A percentile compares a stretch with the other conserved stretches of the same genome.
These are phyloP conservation scores for Tuber brumale DNA, from an alignment of 495 filamentous ascomycete species.

Conservation along the genomic window DNA sequence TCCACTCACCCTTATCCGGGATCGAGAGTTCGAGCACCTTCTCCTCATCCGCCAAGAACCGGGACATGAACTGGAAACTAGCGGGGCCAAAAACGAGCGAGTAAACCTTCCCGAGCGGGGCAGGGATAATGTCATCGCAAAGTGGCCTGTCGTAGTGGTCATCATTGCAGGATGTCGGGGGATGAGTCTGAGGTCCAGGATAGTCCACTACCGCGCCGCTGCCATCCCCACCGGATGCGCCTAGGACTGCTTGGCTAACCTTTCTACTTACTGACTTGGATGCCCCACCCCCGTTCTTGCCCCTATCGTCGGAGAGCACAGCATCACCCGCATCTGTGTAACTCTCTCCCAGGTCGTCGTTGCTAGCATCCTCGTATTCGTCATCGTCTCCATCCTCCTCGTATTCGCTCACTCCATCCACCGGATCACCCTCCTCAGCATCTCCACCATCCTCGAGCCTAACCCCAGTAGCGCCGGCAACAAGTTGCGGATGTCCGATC, in stretches of 20 bases:
- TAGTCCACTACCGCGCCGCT: conserved; percentile 59
- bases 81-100: conserved; percentile 74
- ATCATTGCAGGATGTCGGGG: conserved; percentile 77
- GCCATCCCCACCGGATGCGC: conserved; percentile 48
- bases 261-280: conserved; percentile 58
- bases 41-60: conserved; percentile 77
- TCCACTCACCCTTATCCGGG: conserved; percentile 44
- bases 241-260: conserved; percentile 54
- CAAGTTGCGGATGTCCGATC: conserved; percentile 81
- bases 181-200: conserved; percentile 77
- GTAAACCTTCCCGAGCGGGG: conserved; percentile 89
- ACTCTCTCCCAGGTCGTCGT: conserved; percentile 60
- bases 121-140: conserved; percentile 77
- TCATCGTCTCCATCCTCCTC: conserved; percentile 57
- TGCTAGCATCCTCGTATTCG: conserved; percentile 57
- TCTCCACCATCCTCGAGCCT: conserved; percentile 57
- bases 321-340: conserved; percentile 73
- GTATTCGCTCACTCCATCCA: conserved; percentile 48
- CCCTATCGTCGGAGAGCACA: conserved; percentile 54
- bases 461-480: conserved; percentile 82
- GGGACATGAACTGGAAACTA: conserved; percentile 71
- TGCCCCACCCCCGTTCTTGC: conserved; percentile 57
- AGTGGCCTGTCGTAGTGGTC: conserved; percentile 75
- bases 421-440: conserved; percentile 40
- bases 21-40: conserved; percentile 81